Conservation (phyloP, 345 rosid species). For the Eucalyptus regnans region DNA sequence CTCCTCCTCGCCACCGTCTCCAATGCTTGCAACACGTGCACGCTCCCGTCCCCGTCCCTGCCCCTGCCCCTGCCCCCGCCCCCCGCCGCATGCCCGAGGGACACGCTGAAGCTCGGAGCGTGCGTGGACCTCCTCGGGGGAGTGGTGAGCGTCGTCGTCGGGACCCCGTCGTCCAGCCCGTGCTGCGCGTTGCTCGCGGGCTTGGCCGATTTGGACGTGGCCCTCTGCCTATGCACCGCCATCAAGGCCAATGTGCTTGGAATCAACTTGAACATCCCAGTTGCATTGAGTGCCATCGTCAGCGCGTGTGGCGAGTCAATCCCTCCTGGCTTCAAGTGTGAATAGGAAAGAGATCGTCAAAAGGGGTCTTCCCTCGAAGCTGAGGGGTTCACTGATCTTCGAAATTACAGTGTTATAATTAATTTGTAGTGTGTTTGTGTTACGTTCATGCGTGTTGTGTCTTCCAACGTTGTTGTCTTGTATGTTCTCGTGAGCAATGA, state of each 20-base stretch:
- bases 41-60: background rate
- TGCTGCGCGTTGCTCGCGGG: slow-evolving; percentile 45
- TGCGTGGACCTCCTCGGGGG: slow-evolving; percentile 42
- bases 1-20: slow-evolving; percentile 13
- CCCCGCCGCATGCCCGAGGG: slow-evolving; percentile 16
- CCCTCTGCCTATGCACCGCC: slow-evolving; percentile 51
- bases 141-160: slow-evolving; percentile 4
- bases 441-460: background rate
- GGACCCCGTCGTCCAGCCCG: slow-evolving; percentile 19
- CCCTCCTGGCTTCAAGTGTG: slow-evolving; percentile 40
- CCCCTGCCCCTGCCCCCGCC: background rate
- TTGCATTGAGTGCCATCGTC: slow-evolving; percentile 19
- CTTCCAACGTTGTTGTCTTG: background rate
- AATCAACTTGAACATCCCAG: slow-evolving; percentile 23
- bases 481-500: background rate
- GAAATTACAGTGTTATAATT: background rate
- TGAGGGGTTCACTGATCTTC: background rate
- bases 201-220: slow-evolving; percentile 33
- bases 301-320: slow-evolving; percentile 26
- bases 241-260: slow-evolving; percentile 52
- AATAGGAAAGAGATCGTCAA: background rate
- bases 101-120: slow-evolving; percentile 34
- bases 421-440: background rate
- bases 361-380: background rate
- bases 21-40: slow-evolving; percentile 15